phyloP scores from a whole-genome alignment of 2,329 filamentous ascomycete genomes.

The Westerdykella sp. region DNA sequence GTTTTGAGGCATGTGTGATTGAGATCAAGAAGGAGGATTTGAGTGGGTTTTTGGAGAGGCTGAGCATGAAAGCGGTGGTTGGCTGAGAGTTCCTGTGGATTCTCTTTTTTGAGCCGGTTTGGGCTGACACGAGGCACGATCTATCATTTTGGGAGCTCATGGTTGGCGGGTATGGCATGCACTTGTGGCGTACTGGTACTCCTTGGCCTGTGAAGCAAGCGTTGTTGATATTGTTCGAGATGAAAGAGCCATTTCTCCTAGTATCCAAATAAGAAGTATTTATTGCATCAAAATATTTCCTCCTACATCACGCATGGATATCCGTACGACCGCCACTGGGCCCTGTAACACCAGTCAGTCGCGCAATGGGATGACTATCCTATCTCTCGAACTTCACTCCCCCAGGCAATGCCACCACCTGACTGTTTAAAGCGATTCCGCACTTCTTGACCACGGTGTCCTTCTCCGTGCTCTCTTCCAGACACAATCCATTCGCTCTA shows the following conservation, averaged over 20 bases:
- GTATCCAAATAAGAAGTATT: too few relatives aligned
- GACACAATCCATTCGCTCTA: conserved; percentile 28
- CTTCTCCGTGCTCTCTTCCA: conserved; percentile 34
- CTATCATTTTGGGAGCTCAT: not conserved
- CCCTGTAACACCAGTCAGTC: too few relatives aligned
- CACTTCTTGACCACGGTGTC: conserved; percentile 27
- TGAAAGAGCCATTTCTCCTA: too few relatives aligned
- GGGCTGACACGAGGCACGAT: not conserved
- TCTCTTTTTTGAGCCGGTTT: too few relatives aligned
- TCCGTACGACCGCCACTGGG: too few relatives aligned
- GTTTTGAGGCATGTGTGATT: conserved; percentile 94
- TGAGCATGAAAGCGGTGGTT: conserved; percentile 86
- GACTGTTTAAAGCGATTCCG: conserved; percentile 37
- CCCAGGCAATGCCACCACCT: conserved; percentile 45
- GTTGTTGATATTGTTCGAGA: too few relatives aligned
- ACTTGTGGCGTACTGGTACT: not conserved
- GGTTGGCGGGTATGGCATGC: not conserved
- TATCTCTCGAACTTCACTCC: conserved; percentile 26
- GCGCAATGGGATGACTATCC: not conserved
- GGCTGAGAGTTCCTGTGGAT: conserved; percentile 29
- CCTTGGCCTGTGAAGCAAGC: not conserved
- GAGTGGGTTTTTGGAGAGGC: conserved; percentile 77
- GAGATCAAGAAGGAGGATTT: conserved; percentile 97
- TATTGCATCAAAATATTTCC: too few relatives aligned
- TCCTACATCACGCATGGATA: too few relatives aligned